Base-by-base conservation (phyloP, 2,329 filamentous ascomycete species). In the Zasmidium citrigriseum region DNA sequence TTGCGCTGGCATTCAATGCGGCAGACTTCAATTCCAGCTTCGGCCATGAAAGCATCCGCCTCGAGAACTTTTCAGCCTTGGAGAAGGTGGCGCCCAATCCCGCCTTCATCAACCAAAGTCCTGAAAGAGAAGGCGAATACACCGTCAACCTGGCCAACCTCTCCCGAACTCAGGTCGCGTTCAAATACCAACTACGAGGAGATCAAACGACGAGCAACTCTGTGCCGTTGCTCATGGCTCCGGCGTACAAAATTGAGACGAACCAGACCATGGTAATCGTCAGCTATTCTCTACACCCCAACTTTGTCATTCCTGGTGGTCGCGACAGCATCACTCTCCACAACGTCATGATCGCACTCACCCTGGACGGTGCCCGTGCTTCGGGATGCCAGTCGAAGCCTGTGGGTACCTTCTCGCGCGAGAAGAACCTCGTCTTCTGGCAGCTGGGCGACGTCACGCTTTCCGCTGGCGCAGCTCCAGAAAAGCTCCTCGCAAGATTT, bases 81-180 rank as follows among this genome's bases (percentile, higher is more conserved):
- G 95, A 98, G 68, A 92, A 91, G 69, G 93, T 99, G 57, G 93
- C 92, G 0, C 92, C 93, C 1, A 99, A 99, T 73, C 91, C 91
- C 46, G 90, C 92, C 57, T 96, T 98, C 75, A 87, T 98, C 52
- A 86, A 87, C 27, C 89, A 91, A 65, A 80, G 83, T 1, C 70
- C 81, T 1, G 85, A 88, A 10, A 86, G 84, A 58, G 83, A 89
- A 2, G 93, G 96, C 58, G 88, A 93, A 70, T 99, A 96, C 76
- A 84, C 80, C 0, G 78, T 99, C 27, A 85, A 93, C 61, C 77
- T 95, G 5, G 81, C 86, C 14, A 86, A 88, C 70, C 83, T 97
- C 63, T 77, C 81, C 64, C 78, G 80, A 61, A 88, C 90, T 1
- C 84, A 88, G 0, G 87, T 93, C 5, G 93, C 89, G 7, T 98